phyloP scores from a whole-genome alignment of 2,329 filamentous ascomycete species.

The Fragosphaeria purpurea region DNA sequence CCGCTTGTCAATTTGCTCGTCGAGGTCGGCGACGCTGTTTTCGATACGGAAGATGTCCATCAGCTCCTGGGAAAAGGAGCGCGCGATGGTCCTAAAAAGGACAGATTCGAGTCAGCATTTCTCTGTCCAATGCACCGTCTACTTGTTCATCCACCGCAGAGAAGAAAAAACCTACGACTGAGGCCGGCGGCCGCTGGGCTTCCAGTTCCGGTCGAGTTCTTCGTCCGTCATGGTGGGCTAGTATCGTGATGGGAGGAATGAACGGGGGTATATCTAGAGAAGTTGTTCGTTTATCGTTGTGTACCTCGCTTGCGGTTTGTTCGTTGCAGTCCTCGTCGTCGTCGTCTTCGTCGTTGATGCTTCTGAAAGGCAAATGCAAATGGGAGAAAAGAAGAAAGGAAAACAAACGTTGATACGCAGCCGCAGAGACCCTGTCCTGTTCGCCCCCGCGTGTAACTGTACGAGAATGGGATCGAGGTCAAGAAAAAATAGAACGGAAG shows the following conservation, averaged over 20 bases:
- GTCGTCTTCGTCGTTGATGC: no score
- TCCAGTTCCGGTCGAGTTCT: conserved; percentile 68
- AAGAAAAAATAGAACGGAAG: neutral
- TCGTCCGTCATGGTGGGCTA: conserved; percentile 40
- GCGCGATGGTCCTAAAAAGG: conserved; percentile 65
- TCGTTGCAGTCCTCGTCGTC: no score
- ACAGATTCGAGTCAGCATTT: neutral
- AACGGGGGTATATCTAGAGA: no score
- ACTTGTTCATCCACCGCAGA: neutral
- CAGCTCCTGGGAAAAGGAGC: conserved; percentile 75
- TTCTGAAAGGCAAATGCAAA: no score
- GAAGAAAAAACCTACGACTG: conserved; percentile 60
- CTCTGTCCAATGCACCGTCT: neutral
- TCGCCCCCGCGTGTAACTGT: neutral
- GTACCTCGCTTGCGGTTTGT: no score
- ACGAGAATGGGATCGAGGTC: neutral
- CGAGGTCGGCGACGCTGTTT: conserved; percentile 62
- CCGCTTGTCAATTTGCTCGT: conserved; percentile 72
- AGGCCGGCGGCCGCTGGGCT: conserved; percentile 66
- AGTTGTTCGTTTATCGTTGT: no score
- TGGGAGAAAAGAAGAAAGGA: no score
- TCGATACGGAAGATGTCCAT: conserved; percentile 87
- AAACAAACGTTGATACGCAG: no score
- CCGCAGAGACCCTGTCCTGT: no score
- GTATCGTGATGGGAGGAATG: neutral